Conservation (phyloP, 164 flowering plant species). For the Chimonanthus praecox region DNA sequence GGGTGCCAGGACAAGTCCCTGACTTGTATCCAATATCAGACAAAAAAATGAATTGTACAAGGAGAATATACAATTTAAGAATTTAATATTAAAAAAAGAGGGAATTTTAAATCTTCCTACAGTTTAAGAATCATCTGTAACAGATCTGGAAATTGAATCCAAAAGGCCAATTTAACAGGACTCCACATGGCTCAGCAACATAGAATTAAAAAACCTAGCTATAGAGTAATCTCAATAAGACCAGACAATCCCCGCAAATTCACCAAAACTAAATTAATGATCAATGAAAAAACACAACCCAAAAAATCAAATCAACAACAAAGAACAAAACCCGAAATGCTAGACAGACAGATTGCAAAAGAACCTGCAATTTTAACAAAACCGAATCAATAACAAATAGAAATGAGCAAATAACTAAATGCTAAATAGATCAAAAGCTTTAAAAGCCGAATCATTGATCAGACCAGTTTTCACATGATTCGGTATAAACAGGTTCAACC, state of each 20-base stretch:
- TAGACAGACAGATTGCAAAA: no score
- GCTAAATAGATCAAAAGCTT: no score
- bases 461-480: no score
- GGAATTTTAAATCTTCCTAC: background rate
- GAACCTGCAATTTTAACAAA: background rate
- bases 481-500: no score
- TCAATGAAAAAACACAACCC: background rate
- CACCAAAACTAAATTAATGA: slow-evolving; percentile 2
- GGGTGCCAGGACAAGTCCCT: background rate
- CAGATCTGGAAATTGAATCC: background rate
- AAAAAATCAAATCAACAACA: background rate
- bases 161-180: background rate
- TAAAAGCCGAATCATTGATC: no score
- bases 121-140: background rate
- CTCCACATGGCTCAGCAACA: no score
- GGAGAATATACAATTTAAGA: background rate
- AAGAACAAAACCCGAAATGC: background rate
- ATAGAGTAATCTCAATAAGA: background rate
- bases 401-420: no score
- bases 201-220: background rate
- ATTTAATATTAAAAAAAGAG: background rate
- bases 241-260: background rate
- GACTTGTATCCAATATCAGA: background rate
- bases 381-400: no score
- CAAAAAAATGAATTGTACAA: background rate